phyloP scores from a whole-genome alignment of 2,329 filamentous ascomycete species.

The Colletotrichum liriopes region DNA sequence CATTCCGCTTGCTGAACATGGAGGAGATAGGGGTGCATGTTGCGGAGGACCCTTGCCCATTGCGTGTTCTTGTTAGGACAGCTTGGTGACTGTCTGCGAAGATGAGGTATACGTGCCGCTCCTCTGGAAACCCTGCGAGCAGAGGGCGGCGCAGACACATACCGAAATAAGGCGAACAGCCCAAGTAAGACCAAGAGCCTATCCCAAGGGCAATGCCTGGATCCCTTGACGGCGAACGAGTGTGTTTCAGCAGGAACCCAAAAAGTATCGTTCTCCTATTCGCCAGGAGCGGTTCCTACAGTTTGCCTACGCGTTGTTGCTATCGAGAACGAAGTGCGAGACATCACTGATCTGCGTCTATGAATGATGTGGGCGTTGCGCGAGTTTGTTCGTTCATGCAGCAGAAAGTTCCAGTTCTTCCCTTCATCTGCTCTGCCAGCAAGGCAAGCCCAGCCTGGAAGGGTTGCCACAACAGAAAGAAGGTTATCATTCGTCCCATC shows the following conservation, averaged over 20 bases:
- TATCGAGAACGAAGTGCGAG: constrained; percentile 13
- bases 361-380: constrained; percentile 11
- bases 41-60: constrained; percentile 29
- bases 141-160: not conserved
- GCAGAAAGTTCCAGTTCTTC: not conserved
- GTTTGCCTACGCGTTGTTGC: constrained; percentile 21
- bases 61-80: constrained; percentile 33
- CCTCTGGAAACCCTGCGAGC: not conserved
- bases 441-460: not conserved
- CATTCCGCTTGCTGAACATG: constrained; percentile 16
- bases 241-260: constrained; percentile 20
- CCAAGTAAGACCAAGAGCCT: constrained; percentile 12
- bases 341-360: constrained; percentile 4
- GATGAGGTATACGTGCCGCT: constrained; percentile 17
- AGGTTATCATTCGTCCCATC: constrained; percentile 32
- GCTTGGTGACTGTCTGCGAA: constrained; percentile 11
- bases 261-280: constrained; percentile 11
- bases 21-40: constrained; percentile 27
- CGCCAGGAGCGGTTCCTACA: constrained; percentile 9
- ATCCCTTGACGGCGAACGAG: constrained; percentile 19
- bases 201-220: constrained; percentile 25
- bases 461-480: constrained; percentile 13
- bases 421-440: not conserved
- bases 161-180: constrained; percentile 6
- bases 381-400: not conserved